Evolutionary conservation across 2,329 filamentous ascomycete genomes (phyloP).

Genomic region (Escovopsis sp.): DNA sequence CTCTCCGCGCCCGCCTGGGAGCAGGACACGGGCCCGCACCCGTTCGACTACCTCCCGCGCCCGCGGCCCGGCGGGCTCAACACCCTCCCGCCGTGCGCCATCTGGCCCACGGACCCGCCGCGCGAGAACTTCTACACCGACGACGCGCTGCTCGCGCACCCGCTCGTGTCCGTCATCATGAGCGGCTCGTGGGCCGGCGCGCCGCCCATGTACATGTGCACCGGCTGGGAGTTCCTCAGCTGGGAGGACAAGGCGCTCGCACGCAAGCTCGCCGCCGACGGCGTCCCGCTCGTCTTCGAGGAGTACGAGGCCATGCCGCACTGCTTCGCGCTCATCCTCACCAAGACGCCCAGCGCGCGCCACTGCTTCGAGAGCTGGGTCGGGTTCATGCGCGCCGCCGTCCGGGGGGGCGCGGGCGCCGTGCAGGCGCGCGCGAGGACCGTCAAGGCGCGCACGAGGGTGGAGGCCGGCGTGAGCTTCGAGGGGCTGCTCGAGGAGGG

Average conservation of each 20-base stretch:
- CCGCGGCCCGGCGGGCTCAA: conserved; percentile 18
- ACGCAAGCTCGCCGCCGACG: conserved; percentile 36
- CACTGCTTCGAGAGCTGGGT: conserved; percentile 42
- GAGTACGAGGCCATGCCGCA: conserved; percentile 75
- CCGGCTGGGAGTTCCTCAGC: conserved; percentile 56
- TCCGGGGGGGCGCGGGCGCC: conserved; percentile 18
- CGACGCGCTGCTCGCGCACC: conserved; percentile 44
- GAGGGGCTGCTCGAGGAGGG: conserved; percentile 27
- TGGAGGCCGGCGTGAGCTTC: conserved; percentile 32
- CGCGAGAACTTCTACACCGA: conserved; percentile 39
- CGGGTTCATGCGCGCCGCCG: conserved; percentile 35
- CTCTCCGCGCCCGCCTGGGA: conserved; percentile 29
- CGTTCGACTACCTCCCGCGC: conserved; percentile 35
- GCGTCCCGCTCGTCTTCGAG: conserved; percentile 48
- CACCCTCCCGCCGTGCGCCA: conserved; percentile 28
- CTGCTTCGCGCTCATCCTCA: conserved; percentile 48
- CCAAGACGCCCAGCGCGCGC: conserved; percentile 26
- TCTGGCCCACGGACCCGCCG: conserved; percentile 43
- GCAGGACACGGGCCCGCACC: conserved; percentile 12
- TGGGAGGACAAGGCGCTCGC: conserved; percentile 54
- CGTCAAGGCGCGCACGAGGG: conserved; percentile 35
- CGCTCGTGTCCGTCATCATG: conserved; percentile 50
- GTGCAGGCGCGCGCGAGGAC: conserved; percentile 27
- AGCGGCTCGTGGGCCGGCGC: conserved; percentile 42
- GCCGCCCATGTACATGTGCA: conserved; percentile 53